Conservation (phyloP, 2,329 filamentous ascomycete species). For the Biscogniauxia marginata region DNA sequence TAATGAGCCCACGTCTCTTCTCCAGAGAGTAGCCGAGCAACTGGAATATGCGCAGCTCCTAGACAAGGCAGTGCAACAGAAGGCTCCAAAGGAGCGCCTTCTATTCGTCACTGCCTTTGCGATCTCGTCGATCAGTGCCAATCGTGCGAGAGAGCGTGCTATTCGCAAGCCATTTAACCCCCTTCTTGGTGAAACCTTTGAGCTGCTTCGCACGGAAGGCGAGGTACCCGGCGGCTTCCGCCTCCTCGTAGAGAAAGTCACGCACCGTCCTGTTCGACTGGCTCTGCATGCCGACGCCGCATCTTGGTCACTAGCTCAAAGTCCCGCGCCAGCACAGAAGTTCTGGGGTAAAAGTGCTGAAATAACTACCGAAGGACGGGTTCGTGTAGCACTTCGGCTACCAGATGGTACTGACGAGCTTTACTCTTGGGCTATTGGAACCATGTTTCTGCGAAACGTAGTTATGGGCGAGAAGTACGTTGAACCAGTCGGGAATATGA, state of each 20-base stretch:
- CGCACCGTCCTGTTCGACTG: slow-evolving; percentile 86
- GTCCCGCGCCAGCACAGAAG: slow-evolving; percentile 86
- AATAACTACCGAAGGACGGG: slow-evolving; percentile 86
- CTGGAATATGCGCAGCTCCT: slow-evolving; percentile 87
- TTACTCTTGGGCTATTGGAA: slow-evolving; percentile 87
- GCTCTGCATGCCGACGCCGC: slow-evolving; percentile 89
- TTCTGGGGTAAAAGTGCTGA: slow-evolving; percentile 99
- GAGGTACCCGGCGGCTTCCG: slow-evolving; percentile 73
- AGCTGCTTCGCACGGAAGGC: slow-evolving; percentile 82
- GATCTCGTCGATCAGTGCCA: slow-evolving; percentile 78
- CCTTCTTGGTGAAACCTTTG: slow-evolving; percentile 92
- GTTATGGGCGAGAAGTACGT: slow-evolving; percentile 98
- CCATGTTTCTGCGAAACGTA: slow-evolving; percentile 90
- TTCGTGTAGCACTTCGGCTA: slow-evolving; percentile 70
- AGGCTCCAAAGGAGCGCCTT: slow-evolving; percentile 65
- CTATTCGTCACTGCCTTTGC: slow-evolving; percentile 89
- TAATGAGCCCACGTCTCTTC: slow-evolving; percentile 85
- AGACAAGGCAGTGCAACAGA: slow-evolving; percentile 67
- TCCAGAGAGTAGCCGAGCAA: slow-evolving; percentile 87
- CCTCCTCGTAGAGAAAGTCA: slow-evolving; percentile 93
- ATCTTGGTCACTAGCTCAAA: slow-evolving; percentile 84
- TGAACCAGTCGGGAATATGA: slow-evolving; percentile 89
- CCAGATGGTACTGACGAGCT: slow-evolving; percentile 69
- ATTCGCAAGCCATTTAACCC: slow-evolving; percentile 98
- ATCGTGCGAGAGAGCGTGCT: slow-evolving; percentile 82